Base-by-base conservation (phyloP, 1,284 basidiomycete genomes). In the Trametes pubescens region DNA sequence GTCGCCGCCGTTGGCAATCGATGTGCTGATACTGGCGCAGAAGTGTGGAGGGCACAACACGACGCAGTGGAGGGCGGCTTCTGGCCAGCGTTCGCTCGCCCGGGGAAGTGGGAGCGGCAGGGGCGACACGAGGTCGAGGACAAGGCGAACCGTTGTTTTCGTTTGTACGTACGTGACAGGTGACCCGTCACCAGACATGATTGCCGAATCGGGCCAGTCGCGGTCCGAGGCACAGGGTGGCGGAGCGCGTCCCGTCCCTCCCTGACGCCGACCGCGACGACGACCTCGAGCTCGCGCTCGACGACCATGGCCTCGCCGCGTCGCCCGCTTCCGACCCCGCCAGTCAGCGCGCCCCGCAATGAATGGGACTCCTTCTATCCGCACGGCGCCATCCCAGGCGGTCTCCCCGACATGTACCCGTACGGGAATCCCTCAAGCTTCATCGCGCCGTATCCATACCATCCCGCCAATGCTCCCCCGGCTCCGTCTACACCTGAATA, bases 301-400 rank as follows among this genome's bases (percentile, higher is more conserved):
- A 60, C 65, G 38, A 62, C 64, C 58, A 63, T 71, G 67, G 62
- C 71, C 54, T 55, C 71, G 57, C 66, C 75, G 72, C 71, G 73
- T 51, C 78, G 83, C 48, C 82, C 83, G 10, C 75, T 85, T 37
- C 84, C 83, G 11, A 75, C 72, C 16, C 81, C 81, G 11, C 84
- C 84, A 4, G 70, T 67, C 26, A 59, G 65, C 29, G 32, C 59
- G 7, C 59, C 62, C 2, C 65, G 63, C 46, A 62, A 58, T 53
- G 61, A 70, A 49, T 69, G 65, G 62, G 66, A 69, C 34, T 34
- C 44, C 51, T 63, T 59, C 56, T 62, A 64, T 43, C 62, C 62
- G 2, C 61, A 65, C 21, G 65, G 71, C 34, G 63, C 66, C n/a
- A 65, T 71, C 22, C 66, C 66, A n/a, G 69, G 71, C 46, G 68